These are phyloP conservation scores for Euphrasia confusa DNA, from an alignment of 257 asterid species.

Conservation along the genomic window DNA sequence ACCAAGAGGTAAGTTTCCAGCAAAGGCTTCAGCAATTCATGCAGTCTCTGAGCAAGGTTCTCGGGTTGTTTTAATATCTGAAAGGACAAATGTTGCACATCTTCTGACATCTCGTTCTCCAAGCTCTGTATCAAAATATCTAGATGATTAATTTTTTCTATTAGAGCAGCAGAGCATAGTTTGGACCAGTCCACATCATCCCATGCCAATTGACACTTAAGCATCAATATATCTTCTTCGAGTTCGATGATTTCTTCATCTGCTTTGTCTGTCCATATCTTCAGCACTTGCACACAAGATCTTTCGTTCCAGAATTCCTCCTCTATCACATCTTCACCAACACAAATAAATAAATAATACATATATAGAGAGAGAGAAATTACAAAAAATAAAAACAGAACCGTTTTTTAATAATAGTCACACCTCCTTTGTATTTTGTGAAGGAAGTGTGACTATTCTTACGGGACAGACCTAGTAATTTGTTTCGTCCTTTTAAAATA, in stretches of 20 bases:
- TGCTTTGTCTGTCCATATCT: constrained; percentile 40
- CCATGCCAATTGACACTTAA: constrained; percentile 40
- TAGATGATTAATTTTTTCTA: constrained; percentile 33
- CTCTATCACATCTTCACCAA: constrained; percentile 40
- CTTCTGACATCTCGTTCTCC: constrained; percentile 24
- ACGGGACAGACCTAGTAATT: neutral
- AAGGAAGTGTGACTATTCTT: no score
- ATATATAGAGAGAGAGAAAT: neutral
- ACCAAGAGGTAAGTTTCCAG: neutral
- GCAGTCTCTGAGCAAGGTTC: constrained; percentile 33
- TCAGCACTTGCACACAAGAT: constrained; percentile 47
- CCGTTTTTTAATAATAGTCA: no score
- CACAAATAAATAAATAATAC: constrained; percentile 13
- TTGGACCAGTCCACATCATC: constrained; percentile 41
- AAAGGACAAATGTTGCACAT: constrained; percentile 21
- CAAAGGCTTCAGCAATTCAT: constrained; percentile 32
- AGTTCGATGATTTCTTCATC: constrained; percentile 44
- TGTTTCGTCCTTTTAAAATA: no score
- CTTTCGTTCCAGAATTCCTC: constrained; percentile 23
- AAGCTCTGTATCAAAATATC: constrained; percentile 27
- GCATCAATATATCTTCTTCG: constrained; percentile 47
- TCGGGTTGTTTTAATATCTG: constrained; percentile 18
- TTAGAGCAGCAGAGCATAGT: constrained; percentile 32
- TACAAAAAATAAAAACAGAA: neutral
- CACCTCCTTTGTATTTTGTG: no score